Conservation (phyloP, 1,284 basidiomycete genomes). For the Pseudozyma tsukubaensis region DNA sequence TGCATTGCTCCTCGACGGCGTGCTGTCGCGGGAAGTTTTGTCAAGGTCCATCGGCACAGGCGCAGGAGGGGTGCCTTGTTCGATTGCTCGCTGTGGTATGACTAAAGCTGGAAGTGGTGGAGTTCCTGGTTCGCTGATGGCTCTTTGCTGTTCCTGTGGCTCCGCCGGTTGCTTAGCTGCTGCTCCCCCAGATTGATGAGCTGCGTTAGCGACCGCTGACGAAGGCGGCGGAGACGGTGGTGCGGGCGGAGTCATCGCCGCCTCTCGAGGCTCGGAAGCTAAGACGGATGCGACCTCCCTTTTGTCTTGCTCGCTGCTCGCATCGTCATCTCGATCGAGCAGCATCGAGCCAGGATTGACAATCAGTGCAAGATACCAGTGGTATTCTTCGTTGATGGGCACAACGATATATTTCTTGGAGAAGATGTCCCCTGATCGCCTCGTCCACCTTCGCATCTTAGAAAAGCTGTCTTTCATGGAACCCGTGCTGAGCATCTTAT, state of each 20-base stretch:
- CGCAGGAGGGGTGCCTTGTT: background rate
- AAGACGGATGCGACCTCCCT: constrained; percentile 19
- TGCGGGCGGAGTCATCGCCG: background rate
- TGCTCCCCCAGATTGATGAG: no score
- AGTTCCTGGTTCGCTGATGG: constrained; percentile 11
- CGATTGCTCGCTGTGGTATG: constrained; percentile 3
- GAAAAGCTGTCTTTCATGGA: constrained; percentile 75
- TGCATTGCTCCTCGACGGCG: background rate
- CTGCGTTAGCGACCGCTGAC: background rate
- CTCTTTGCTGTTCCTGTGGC: background rate
- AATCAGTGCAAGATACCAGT: constrained; percentile 98
- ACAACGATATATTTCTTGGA: constrained; percentile 90
- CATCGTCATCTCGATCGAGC: constrained; percentile 6
- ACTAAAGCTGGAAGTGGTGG: constrained; percentile 10
- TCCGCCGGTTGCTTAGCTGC: background rate
- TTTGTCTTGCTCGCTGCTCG: constrained; percentile 26
- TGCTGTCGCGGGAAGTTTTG: background rate
- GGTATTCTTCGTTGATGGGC: constrained; percentile 94
- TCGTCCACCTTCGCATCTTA: constrained; percentile 93
- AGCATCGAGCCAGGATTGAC: constrained; percentile 76
- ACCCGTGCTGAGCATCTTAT: constrained; percentile 83
- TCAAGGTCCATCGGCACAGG: constrained; percentile 23
- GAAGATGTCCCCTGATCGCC: constrained; percentile 81
- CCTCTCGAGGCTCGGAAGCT: background rate
- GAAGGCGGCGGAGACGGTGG: background rate